Percentiles rank a stretch among this genome's conserved stretches.
Conservation (phyloP, 768 basidiomycete genomes). For the Agaricus blazei region DNA sequence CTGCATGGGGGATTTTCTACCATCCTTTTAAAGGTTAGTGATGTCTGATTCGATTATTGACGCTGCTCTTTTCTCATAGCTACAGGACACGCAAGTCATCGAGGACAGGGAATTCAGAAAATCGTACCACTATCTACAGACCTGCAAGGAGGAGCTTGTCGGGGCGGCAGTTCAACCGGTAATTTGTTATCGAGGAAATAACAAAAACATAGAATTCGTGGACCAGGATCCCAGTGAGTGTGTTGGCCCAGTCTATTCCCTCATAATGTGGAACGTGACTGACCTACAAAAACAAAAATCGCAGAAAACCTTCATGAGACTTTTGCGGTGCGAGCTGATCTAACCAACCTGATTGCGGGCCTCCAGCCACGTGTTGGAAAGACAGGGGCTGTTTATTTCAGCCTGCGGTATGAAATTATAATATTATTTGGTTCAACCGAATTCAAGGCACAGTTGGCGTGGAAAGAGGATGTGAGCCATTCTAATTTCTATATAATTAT, state of each 20-base stretch:
- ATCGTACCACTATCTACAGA: too few relatives aligned
- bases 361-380: not conserved
- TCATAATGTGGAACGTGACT: not conserved
- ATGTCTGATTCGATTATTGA: not conserved
- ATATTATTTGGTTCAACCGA: slow-evolving; percentile 15
- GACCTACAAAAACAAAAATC: not conserved
- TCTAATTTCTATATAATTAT: not conserved
- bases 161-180: not conserved
- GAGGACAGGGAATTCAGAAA: slow-evolving; percentile 16
- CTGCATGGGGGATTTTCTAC: slow-evolving; percentile 7
- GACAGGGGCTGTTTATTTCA: slow-evolving; percentile 10
- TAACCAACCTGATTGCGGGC: slow-evolving; percentile 10
- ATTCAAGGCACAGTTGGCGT: slow-evolving; percentile 14
- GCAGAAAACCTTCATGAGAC: slow-evolving; percentile 12
- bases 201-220: slow-evolving; percentile 8
- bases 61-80: not conserved
- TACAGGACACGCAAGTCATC: slow-evolving; percentile 15
- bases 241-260: not conserved
- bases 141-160: too few relatives aligned
- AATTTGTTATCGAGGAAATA: slow-evolving; percentile 14
- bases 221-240: slow-evolving; percentile 12
- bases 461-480: slow-evolving; percentile 12
- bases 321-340: not conserved
- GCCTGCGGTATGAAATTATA: slow-evolving; percentile 14
- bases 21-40: slow-evolving; percentile 6